Conservation (phyloP, 2,329 filamentous ascomycete genomes). For the Podosphaera fusca region DNA sequence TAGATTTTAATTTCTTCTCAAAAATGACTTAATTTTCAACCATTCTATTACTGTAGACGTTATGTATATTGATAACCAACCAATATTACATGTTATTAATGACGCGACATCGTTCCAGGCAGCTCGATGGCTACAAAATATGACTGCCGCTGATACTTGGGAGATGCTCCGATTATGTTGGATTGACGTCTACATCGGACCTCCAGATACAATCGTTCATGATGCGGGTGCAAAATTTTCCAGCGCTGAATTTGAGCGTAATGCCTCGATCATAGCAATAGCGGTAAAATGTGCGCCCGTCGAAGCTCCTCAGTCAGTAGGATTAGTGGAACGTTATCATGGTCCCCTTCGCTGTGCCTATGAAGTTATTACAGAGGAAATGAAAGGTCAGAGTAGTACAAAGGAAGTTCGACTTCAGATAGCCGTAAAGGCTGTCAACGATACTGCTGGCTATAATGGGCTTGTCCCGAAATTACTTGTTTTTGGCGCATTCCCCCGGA, state of each 20-base stretch:
- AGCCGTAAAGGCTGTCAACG: not conserved
- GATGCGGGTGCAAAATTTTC: conserved; percentile 2
- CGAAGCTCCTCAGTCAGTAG: conserved; percentile 2
- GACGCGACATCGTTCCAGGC: not conserved
- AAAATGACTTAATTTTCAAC: conserved; percentile 1
- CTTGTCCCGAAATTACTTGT: conserved; percentile 1
- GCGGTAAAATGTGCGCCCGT: not conserved
- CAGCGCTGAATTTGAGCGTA: conserved; percentile 1
- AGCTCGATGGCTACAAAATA: conserved; percentile 2
- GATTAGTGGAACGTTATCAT: conserved; percentile 2
- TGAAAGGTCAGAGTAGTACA: not conserved
- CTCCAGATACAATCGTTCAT: not conserved
- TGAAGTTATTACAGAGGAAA: not conserved
- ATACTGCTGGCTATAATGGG: not conserved
- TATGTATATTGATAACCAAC: conserved; percentile 1
- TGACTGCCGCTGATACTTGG: not conserved
- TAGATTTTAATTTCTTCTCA: conserved; percentile 1
- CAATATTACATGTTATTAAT: conserved; percentile 1
- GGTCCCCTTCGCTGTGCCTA: not conserved
- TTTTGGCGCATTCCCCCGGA: conserved; percentile 1
- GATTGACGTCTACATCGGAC: conserved; percentile 2
- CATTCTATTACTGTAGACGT: conserved; percentile 1
- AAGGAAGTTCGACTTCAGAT: conserved; percentile 1
- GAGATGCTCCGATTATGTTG: conserved; percentile 1
- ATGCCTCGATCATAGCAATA: not conserved